Conservation (phyloP, 768 basidiomycete genomes). For the Termitomyces heimii region DNA sequence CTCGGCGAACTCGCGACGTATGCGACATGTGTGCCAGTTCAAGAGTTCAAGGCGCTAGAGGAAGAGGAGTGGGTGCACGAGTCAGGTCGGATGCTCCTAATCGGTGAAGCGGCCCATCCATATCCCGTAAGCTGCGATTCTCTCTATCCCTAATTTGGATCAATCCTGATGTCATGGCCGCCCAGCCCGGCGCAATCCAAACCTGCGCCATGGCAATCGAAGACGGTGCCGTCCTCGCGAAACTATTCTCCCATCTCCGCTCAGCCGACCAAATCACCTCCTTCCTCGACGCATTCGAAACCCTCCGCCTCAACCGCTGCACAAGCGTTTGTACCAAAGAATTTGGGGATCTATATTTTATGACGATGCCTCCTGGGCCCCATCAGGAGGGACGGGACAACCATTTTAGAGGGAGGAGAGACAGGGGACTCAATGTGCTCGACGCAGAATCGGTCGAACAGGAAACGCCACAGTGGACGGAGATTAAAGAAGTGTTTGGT, state of each 20-base stretch:
- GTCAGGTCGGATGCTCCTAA: constrained; percentile 36
- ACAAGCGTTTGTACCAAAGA: constrained; percentile 36
- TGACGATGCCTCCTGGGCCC: constrained; percentile 38
- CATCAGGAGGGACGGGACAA: constrained; percentile 37
- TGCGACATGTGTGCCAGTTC: constrained; percentile 30
- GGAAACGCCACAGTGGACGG: constrained; percentile 33
- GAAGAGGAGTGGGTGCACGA: constrained; percentile 51
- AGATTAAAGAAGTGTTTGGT: constrained; percentile 40
- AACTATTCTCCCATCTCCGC: constrained; percentile 51
- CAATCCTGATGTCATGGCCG: neutral
- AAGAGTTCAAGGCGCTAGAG: constrained; percentile 34
- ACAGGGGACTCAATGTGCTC: constrained; percentile 19
- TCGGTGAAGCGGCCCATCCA: constrained; percentile 56
- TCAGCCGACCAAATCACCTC: constrained; percentile 41
- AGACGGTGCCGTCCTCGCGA: constrained; percentile 55
- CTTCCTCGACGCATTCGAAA: constrained; percentile 50
- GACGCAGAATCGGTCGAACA: constrained; percentile 35
- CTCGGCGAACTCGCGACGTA: constrained; percentile 24
- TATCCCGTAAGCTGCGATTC: constrained; percentile 34
- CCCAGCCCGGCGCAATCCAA: constrained; percentile 49
- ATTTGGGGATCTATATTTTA: constrained; percentile 35
- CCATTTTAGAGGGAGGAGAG: constrained; percentile 25
- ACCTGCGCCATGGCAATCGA: constrained; percentile 48
- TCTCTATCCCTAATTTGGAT: neutral
- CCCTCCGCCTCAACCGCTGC: constrained; percentile 45